phyloP scores from a whole-genome alignment of 495 filamentous ascomycete genomes.

The Bombardia bombarda region DNA sequence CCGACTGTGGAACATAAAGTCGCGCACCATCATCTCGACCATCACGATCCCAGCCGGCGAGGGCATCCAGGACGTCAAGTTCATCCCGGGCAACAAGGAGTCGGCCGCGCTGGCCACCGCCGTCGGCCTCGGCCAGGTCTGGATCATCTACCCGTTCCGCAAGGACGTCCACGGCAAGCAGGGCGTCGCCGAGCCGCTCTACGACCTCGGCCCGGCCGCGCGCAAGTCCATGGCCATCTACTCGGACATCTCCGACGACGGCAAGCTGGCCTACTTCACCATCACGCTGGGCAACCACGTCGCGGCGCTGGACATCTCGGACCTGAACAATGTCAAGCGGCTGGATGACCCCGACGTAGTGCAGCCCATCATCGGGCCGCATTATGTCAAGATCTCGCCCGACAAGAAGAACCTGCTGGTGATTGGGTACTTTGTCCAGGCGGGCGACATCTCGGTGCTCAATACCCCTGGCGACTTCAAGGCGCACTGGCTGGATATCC shows the following conservation, averaged over 20 bases:
- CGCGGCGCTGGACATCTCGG: constrained; percentile 55
- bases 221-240: constrained; percentile 53
- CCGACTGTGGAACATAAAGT: constrained; percentile 48
- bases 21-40: constrained; percentile 47
- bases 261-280: constrained; percentile 51
- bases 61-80: constrained; percentile 59
- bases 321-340: constrained; percentile 50
- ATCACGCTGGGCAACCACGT: constrained; percentile 57
- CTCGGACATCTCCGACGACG: constrained; percentile 53
- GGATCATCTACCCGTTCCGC: constrained; percentile 58
- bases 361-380: constrained; percentile 53
- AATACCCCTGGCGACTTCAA: constrained; percentile 58
- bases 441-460: constrained; percentile 50
- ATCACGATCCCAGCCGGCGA: constrained; percentile 54
- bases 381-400: constrained; percentile 57
- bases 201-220: constrained; percentile 49
- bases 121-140: constrained; percentile 53
- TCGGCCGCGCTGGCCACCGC: constrained; percentile 53
- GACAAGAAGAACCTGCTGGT: constrained; percentile 57
- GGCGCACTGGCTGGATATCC: constrained; percentile 53
- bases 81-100: constrained; percentile 54
- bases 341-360: constrained; percentile 51
- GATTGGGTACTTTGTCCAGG: constrained; percentile 60
- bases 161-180: constrained; percentile 44
- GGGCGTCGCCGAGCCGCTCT: constrained; percentile 49